Percentiles rank a stretch among this genome's conserved stretches.
Evolutionary conservation across 768 basidiomycete species (phyloP).

Genomic region (Tephrocybe sp.): DNA sequence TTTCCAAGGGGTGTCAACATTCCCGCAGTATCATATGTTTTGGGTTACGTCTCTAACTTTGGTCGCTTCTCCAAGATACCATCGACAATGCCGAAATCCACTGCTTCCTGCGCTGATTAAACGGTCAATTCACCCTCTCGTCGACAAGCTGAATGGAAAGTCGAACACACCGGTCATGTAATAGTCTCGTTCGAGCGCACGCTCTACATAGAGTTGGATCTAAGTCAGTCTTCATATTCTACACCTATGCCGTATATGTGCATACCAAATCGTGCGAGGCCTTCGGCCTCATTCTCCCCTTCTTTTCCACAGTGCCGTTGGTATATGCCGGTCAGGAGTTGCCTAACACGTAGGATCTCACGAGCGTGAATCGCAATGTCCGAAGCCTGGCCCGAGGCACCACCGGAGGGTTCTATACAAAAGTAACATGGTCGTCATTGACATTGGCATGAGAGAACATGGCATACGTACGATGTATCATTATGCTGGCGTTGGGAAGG

Average conservation of each 20-base stretch:
- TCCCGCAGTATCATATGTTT: not conserved
- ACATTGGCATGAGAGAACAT: not conserved
- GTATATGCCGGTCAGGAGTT: slow-evolving; percentile 85
- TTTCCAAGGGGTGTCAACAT: no score
- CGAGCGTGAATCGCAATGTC: slow-evolving; percentile 98
- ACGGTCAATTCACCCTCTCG: slow-evolving; percentile 11
- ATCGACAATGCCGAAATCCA: slow-evolving; percentile 92
- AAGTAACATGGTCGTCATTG: not conserved
- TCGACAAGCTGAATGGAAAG: slow-evolving; percentile 13
- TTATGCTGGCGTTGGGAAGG: slow-evolving; percentile 91
- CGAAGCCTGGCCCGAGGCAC: slow-evolving; percentile 91
- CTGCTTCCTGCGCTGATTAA: slow-evolving; percentile 75
- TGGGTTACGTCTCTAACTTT: slow-evolving; percentile 38
- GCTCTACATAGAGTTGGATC: slow-evolving; percentile 48
- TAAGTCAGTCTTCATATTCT: slow-evolving; percentile 11
- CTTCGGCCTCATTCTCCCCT: slow-evolving; percentile 63
- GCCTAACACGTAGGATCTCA: slow-evolving; percentile 89
- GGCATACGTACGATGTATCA: slow-evolving; percentile 86
- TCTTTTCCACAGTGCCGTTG: slow-evolving; percentile 77
- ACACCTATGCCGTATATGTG: slow-evolving; percentile 19
- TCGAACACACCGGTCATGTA: slow-evolving; percentile 80
- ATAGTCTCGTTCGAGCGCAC: slow-evolving; percentile 90
- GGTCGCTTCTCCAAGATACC: slow-evolving; percentile 84
- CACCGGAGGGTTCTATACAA: slow-evolving; percentile 87
- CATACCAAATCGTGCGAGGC: slow-evolving; percentile 78